Percentiles rank a stretch among this genome's conserved stretches.
Conservation (phyloP, 176 grass and related monocot species). For the Elymus sibiricus region DNA sequence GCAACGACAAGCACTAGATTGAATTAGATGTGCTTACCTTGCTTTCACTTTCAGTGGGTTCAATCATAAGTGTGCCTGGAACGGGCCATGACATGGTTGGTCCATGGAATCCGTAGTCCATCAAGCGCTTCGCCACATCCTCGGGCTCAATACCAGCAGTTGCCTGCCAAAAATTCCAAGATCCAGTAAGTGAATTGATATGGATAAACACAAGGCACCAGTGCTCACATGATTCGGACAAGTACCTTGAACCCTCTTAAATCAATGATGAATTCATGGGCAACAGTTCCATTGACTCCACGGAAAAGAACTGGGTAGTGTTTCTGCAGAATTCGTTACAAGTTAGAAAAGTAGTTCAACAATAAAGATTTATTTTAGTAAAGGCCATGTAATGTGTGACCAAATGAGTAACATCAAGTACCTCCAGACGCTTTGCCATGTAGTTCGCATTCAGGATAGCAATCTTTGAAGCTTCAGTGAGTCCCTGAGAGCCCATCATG, state of each 20-base stretch:
- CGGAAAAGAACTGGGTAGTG: conserved; percentile 98
- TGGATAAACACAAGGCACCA: neutral
- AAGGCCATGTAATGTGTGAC: neutral
- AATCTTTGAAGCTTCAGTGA: conserved; percentile 98
- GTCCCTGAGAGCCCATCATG: conserved; percentile 94
- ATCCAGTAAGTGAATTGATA: conserved; percentile 10
- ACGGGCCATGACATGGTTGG: conserved; percentile 99
- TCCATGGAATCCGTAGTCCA: conserved; percentile 96
- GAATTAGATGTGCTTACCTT: conserved; percentile 47
- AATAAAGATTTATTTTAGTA: conserved; percentile 13
- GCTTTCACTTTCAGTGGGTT: conserved; percentile 99
- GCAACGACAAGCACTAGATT: conserved; percentile 10
- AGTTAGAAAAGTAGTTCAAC: conserved; percentile 18
- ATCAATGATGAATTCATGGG: conserved; percentile 97
- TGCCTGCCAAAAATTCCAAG: conserved; percentile 37
- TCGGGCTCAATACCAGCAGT: conserved; percentile 95
- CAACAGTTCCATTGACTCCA: conserved; percentile 97
- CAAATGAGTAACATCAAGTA: conserved; percentile 25
- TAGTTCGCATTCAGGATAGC: conserved; percentile 98
- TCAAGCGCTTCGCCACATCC: conserved; percentile 95
- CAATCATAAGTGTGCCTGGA: conserved; percentile 98
- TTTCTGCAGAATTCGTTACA: conserved; percentile 51
- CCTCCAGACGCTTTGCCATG: conserved; percentile 99
- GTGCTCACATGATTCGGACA: neutral
- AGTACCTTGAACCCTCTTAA: conserved; percentile 97